Evolutionary conservation across 345 rosid species (phyloP).

Genomic region (Trapa incisa): DNA sequence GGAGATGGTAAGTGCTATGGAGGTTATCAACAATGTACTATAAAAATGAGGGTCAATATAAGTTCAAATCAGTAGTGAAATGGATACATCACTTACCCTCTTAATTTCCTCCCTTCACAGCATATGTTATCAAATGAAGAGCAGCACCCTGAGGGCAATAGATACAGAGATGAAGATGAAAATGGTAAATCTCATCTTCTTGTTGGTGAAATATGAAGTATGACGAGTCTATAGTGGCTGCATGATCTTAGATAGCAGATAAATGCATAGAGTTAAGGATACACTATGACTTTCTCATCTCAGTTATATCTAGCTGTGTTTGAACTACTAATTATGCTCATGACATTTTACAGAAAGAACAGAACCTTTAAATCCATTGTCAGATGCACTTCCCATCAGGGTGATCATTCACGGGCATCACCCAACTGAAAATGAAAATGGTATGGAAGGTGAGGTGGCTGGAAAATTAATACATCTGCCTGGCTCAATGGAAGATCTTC

Average conservation of each 20-base stretch:
- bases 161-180: conserved; percentile 19
- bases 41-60: background rate
- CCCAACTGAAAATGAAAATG: conserved; percentile 35
- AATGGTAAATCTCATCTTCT: conserved; percentile 27
- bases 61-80: background rate
- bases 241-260: background rate
- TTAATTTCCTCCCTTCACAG: conserved; percentile 26
- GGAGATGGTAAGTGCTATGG: background rate
- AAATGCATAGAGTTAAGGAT: background rate
- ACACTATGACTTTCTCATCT: background rate
- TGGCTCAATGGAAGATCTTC: conserved; percentile 47
- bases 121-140: conserved; percentile 29
- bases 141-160: conserved; percentile 18
- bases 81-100: conserved; percentile 3
- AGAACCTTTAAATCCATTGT: conserved; percentile 9
- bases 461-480: conserved; percentile 75
- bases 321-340: background rate
- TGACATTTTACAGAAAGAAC: conserved; percentile 24
- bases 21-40: background rate
- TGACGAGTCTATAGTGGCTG: background rate
- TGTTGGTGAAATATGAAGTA: background rate
- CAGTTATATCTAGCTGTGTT: background rate
- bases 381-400: conserved; percentile 24
- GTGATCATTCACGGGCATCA: conserved; percentile 65
- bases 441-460: conserved; percentile 16